Percentiles rank a stretch among this genome's conserved stretches.
Evolutionary conservation across 345 rosid species (phyloP).

Genomic region (Eucalyptus coolabah): DNA sequence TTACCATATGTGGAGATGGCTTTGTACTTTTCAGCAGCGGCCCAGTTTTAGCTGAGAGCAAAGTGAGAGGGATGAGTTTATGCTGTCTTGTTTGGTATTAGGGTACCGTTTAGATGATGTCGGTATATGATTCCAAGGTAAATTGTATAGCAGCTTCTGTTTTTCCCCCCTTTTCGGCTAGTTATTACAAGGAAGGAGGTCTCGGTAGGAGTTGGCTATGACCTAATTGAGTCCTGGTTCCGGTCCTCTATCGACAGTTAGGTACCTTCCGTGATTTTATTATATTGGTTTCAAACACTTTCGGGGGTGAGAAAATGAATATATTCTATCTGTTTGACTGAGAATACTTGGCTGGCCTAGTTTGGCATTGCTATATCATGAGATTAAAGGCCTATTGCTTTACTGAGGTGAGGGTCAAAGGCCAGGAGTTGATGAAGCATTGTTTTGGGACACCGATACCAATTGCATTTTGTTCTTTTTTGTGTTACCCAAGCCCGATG

Average conservation of each 20-base stretch:
- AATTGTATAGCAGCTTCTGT: too few species aligned
- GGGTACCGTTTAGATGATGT: neutral
- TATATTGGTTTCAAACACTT: neutral
- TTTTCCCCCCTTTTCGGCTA: too few species aligned
- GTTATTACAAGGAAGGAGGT: neutral
- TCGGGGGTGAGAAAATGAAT: neutral
- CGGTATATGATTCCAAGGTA: too few species aligned
- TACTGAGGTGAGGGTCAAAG: neutral
- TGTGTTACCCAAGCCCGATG: too few species aligned
- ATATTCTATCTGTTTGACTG: neutral
- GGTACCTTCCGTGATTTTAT: neutral
- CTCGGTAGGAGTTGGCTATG: neutral
- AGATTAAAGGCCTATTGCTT: neutral
- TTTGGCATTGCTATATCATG: neutral
- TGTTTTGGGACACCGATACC: too few species aligned
- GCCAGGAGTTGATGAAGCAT: too few species aligned
- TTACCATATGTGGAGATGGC: neutral
- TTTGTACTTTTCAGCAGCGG: too few species aligned
- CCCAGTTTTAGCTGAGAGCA: too few species aligned
- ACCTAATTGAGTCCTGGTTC: neutral
- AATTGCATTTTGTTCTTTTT: too few species aligned
- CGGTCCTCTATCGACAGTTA: neutral
- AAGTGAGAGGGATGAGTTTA: too few species aligned
- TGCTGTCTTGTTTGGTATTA: too few species aligned
- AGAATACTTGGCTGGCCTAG: neutral